phyloP scores from a whole-genome alignment of 306 rosid genomes.

The Cajanus cajan region DNA sequence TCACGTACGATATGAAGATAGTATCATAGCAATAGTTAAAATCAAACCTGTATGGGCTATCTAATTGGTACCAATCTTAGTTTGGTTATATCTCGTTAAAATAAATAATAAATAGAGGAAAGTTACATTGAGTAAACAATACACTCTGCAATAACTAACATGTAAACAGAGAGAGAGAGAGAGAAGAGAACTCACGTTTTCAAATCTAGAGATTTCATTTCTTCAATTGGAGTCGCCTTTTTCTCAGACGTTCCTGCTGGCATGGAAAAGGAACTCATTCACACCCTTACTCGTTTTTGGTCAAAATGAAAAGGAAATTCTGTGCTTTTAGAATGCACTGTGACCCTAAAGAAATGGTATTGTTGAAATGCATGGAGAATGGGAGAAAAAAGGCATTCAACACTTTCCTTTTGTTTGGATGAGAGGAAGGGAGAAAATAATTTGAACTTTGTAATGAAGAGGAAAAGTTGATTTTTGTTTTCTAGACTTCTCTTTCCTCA shows the following conservation, averaged over 20 bases:
- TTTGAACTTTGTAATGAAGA: background rate
- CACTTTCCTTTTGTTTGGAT: background rate
- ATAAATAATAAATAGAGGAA: background rate
- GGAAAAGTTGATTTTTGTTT: background rate
- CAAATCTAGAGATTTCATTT: conserved; percentile 64
- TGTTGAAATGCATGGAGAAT: background rate
- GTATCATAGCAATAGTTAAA: background rate
- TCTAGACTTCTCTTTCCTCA: background rate
- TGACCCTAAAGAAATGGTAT: conserved; percentile 5
- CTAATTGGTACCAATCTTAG: background rate
- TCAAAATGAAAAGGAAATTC: background rate
- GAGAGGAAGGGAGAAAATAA: background rate
- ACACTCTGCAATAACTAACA: background rate
- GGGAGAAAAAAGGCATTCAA: background rate
- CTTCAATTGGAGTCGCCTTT: conserved; percentile 49
- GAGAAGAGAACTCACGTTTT: conserved; percentile 60
- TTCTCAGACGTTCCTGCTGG: conserved; percentile 63
- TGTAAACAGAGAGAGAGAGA: background rate
- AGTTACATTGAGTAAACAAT: background rate
- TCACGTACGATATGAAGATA: background rate
- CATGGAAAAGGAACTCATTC: conserved; percentile 29
- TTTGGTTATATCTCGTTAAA: background rate
- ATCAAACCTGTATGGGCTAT: background rate
- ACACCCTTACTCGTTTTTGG: conserved; percentile 17
- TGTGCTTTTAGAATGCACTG: background rate